Evolutionary conservation across 129 eudicot genomes (phyloP).

Genomic region (Kitagawia praeruptora): DNA sequence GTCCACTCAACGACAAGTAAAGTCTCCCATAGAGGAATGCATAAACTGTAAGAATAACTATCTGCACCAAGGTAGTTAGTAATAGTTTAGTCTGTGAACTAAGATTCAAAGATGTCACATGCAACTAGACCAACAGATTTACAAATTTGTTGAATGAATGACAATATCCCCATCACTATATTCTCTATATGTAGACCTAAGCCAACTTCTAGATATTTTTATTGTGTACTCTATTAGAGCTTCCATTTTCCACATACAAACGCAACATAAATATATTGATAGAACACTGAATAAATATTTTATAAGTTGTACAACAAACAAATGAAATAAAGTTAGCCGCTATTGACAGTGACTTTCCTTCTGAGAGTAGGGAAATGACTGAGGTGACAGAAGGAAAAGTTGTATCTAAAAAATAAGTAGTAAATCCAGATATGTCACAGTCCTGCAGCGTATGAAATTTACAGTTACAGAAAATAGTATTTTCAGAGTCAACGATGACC

Average conservation of each 20-base stretch:
- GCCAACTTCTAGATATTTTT: background rate
- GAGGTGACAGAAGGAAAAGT: too few species aligned
- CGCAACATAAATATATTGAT: too few species aligned
- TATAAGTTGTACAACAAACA: too few species aligned
- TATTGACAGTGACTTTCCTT: too few species aligned
- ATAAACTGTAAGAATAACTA: slow-evolving; percentile 77
- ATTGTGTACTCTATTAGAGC: background rate
- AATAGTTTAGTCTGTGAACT: background rate
- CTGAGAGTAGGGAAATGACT: too few species aligned
- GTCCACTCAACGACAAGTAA: slow-evolving; percentile 77
- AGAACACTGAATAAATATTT: too few species aligned
- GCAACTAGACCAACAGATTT: background rate
- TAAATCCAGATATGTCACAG: too few species aligned
- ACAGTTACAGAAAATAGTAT: background rate
- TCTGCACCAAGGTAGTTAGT: slow-evolving; percentile 39
- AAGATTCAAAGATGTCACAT: background rate
- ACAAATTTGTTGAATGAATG: background rate
- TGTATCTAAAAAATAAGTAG: too few species aligned
- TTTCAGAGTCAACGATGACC: background rate
- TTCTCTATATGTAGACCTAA: background rate
- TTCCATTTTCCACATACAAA: too few species aligned
- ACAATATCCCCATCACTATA: background rate
- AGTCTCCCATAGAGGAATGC: slow-evolving; percentile 81
- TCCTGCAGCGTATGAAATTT: too few species aligned
- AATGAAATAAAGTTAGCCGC: too few species aligned